These are phyloP conservation scores for Zalaria sp. DNA, from an alignment of 2,329 filamentous ascomycete genomes.

Conservation along the genomic window DNA sequence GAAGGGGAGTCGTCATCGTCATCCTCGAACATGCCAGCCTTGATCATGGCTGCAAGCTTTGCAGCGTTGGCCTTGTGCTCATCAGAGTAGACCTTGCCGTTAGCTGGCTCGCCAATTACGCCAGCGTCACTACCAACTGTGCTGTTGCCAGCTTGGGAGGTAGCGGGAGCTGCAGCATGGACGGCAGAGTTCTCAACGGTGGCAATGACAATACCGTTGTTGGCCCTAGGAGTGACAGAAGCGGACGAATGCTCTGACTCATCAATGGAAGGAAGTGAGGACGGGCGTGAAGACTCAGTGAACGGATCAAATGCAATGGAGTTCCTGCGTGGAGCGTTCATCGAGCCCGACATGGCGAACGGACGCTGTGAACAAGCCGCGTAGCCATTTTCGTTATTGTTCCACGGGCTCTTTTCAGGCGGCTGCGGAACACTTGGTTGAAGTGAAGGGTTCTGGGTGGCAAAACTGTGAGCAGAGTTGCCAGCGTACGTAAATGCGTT, in stretches of 20 bases:
- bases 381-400: too few species aligned
- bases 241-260: neutral
- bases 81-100: neutral
- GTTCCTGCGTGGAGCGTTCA: neutral
- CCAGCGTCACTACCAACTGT: neutral
- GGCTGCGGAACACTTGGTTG: too few species aligned
- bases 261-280: too few species aligned
- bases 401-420: too few species aligned
- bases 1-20: neutral
- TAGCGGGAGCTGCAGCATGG: neutral
- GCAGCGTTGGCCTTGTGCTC: neutral
- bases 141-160: neutral
- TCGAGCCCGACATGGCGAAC: neutral
- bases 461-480: too few species aligned
- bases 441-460: too few species aligned
- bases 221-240: neutral
- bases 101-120: too few species aligned
- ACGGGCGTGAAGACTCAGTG: neutral
- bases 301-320: neutral
- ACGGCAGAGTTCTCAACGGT: neutral
- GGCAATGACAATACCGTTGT: neutral
- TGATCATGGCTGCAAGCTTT: slow-evolving; percentile 2
- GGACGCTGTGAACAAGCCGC: too few species aligned
- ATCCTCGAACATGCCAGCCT: slow-evolving; percentile 1
- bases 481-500: too few species aligned